Base-by-base conservation (phyloP, 768 basidiomycete genomes). In the Amanita pseudoporphyria region DNA sequence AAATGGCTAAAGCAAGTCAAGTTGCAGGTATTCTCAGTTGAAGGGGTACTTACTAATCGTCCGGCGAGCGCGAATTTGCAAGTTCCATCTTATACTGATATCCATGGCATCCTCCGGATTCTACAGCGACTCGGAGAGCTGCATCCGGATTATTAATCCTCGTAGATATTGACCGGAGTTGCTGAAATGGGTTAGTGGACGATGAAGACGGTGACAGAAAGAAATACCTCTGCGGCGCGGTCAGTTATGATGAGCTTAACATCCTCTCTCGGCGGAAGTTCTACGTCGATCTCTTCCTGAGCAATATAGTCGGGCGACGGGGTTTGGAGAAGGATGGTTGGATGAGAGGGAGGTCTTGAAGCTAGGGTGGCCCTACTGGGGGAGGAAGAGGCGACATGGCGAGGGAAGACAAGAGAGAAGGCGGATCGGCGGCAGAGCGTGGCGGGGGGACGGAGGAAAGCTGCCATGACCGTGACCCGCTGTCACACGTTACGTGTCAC, bases 21-120 rank as follows among this genome's bases (percentile, higher is more conserved):
- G 33, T 55, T 47, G 43, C 45, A 21, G 41, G 35, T 10, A 18
- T n/a, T 39, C n/a, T 33, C 32, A 21, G 9, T 26, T 21, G 37
- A 19, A 42, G 18, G 33, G 33, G 45, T 10, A 71, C 89, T 62
- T 62, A 94, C 93, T 93, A 96, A 66, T 96, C 93, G 54, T 93
- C 91, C 4, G 73, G 71, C 24, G 73, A 69, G 13, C 72, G 71
- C 38, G 67, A 65, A 32, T 71, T 73, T 2, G 87, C 84, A 3
- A 97, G 74, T 49, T 85, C 81, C 76, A 98, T 79, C 57, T 88
- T 94, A 65, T 97, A 96, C 59, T 96, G 92, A 64, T 97, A 97
- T 32, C 95, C 95, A 62, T 98, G 94, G 60, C 95, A 98, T 16
- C 95, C 95, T 9, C 95, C 95, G 9, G 86, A 89, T 58, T 96